A percentile compares a stretch with the other conserved stretches of the same genome.
These are phyloP conservation scores for Macrolepiota dolichaula DNA, from an alignment of 768 basidiomycete species.

Conservation along the genomic window DNA sequence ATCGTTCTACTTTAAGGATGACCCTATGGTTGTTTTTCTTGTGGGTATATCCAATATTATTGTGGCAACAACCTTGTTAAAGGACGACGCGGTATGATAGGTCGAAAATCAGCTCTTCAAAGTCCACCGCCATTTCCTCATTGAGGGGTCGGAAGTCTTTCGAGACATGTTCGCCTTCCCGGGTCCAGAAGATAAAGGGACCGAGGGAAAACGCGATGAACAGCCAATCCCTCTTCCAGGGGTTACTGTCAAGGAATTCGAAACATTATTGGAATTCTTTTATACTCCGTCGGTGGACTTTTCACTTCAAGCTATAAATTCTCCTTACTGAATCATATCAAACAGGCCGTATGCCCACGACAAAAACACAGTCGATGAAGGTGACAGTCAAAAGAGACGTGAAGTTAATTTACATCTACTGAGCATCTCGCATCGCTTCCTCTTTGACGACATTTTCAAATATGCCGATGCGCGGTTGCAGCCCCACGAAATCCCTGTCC, in stretches of 20 bases:
- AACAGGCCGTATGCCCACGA: constrained; percentile 19
- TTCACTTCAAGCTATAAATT: not conserved
- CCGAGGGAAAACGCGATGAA: constrained; percentile 18
- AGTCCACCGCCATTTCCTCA: constrained; percentile 31
- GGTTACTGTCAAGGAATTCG: constrained; percentile 31
- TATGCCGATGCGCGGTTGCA: constrained; percentile 28
- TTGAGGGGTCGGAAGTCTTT: constrained; percentile 31
- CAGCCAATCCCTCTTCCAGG: constrained; percentile 29
- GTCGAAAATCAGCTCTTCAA: constrained; percentile 26
- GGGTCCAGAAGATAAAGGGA: not conserved
- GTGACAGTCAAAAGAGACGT: constrained; percentile 1
- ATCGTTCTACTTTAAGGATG: constrained; percentile 19
- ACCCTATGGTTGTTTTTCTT: constrained; percentile 18
- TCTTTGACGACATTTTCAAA: constrained; percentile 31
- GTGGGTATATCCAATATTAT: constrained; percentile 11
- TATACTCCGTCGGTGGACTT: constrained; percentile 31
- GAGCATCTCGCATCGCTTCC: constrained; percentile 35
- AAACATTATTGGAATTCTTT: constrained; percentile 34
- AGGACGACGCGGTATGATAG: constrained; percentile 15
- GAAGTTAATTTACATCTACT: constrained; percentile 34
- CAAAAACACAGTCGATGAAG: not conserved
- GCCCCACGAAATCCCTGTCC: constrained; percentile 17
- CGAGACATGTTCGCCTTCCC: constrained; percentile 29
- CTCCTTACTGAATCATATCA: constrained; percentile 21
- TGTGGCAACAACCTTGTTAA: not conserved